These are phyloP conservation scores for Neonectria faginata DNA, from an alignment of 2,329 filamentous ascomycete genomes.

Conservation along the genomic window DNA sequence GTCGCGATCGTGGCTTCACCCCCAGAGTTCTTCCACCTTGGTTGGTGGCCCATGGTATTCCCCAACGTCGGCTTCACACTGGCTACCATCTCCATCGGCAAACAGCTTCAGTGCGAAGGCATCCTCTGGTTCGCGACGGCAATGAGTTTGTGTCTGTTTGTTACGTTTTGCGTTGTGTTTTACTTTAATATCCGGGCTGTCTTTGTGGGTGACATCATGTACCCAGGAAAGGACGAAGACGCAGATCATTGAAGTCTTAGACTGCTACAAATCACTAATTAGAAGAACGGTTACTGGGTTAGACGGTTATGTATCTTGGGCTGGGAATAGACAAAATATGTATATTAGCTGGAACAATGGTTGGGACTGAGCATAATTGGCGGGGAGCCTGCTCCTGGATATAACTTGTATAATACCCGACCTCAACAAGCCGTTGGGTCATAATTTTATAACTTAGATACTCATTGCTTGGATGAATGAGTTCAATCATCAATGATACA, in stretches of 20 bases:
- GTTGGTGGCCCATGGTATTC: constrained; percentile 74
- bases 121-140: constrained; percentile 62
- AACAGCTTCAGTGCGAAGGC: constrained; percentile 57
- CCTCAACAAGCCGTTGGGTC: not conserved
- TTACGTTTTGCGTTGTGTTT: constrained; percentile 59
- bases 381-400: not conserved
- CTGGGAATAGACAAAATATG: constrained; percentile 23
- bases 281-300: constrained; percentile 2
- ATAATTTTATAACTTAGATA: not conserved
- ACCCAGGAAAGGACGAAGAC: constrained; percentile 66
- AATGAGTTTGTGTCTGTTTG: constrained; percentile 60
- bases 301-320: not conserved
- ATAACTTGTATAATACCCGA: not conserved
- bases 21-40: constrained; percentile 67
- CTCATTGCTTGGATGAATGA: not conserved
- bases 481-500: not conserved
- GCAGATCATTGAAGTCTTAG: constrained; percentile 54
- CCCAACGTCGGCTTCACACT: constrained; percentile 71
- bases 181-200: constrained; percentile 60
- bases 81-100: constrained; percentile 66
- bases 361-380: not conserved
- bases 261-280: not conserved
- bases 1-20: constrained; percentile 52
- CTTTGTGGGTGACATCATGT: constrained; percentile 65
- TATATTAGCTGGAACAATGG: not conserved